Evolutionary conservation across 2,329 filamentous ascomycete genomes (phyloP).

Genomic region (Capronia epimyces): DNA sequence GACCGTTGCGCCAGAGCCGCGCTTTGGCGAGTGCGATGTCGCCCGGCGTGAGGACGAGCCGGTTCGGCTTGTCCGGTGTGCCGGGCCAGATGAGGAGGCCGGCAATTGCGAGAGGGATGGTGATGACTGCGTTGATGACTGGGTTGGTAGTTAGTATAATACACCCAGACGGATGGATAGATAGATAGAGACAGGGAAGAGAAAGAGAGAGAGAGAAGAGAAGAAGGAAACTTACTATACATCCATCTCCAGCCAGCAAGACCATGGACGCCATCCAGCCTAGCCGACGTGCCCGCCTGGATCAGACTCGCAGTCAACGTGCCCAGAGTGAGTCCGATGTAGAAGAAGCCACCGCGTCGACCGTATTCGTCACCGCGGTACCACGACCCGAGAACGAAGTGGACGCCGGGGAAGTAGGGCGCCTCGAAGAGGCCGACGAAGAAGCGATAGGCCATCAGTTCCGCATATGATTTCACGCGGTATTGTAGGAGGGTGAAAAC

Average conservation of each 20-base stretch:
- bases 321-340: slow-evolving; percentile 34
- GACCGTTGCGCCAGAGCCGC: slow-evolving; percentile 35
- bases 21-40: slow-evolving; percentile 26
- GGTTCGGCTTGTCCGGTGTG: slow-evolving; percentile 40
- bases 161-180: too few relatives aligned
- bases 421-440: slow-evolving; percentile 18
- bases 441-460: slow-evolving; percentile 26
- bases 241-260: slow-evolving; percentile 52
- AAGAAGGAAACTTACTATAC: too few relatives aligned
- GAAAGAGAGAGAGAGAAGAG: too few relatives aligned
- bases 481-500: slow-evolving; percentile 54
- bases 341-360: slow-evolving; percentile 36
- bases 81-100: slow-evolving; percentile 41
- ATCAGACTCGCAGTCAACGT: slow-evolving; percentile 54
- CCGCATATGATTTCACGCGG: slow-evolving; percentile 35
- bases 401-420: slow-evolving; percentile 37
- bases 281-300: slow-evolving; percentile 51
- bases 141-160: too few relatives aligned
- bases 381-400: slow-evolving; percentile 27
- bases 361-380: slow-evolving; percentile 32
- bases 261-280: slow-evolving; percentile 46
- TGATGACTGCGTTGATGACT: slow-evolving; percentile 55
- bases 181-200: too few relatives aligned
- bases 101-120: slow-evolving; percentile 39
- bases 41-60: slow-evolving; percentile 37